Conservation (phyloP, 176 grass and related monocot species). For the Panicum miliaceum region DNA sequence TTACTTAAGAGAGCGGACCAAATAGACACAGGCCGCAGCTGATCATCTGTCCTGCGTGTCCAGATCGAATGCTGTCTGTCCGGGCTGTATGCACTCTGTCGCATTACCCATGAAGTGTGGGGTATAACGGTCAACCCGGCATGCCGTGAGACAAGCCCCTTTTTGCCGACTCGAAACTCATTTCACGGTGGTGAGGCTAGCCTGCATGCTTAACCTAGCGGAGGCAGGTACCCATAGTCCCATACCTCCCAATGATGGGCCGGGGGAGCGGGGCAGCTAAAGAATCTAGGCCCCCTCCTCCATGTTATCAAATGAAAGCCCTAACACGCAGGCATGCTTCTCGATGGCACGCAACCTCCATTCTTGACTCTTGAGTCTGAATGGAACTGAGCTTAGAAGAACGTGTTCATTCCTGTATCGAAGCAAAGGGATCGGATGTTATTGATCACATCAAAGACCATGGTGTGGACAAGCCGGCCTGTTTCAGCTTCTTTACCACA, state of each 20-base stretch:
- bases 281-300: slow-evolving; percentile 38
- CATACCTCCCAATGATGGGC: slow-evolving; percentile 38
- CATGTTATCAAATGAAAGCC: slow-evolving; percentile 31
- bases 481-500: neutral
- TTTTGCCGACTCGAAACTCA: slow-evolving; percentile 8
- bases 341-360: neutral
- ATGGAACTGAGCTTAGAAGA: neutral
- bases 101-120: neutral
- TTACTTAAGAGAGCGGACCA: neutral
- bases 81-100: neutral
- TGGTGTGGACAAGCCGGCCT: neutral
- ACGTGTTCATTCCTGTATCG: neutral
- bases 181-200: neutral
- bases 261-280: neutral
- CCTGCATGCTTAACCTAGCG: slow-evolving; percentile 4
- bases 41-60: neutral
- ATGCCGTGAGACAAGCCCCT: neutral
- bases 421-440: neutral
- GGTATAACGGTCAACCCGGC: slow-evolving; percentile 1
- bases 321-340: slow-evolving; percentile 34
- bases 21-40: neutral
- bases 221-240: slow-evolving; percentile 33
- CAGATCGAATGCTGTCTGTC: too few relatives aligned
- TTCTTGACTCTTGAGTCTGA: slow-evolving; percentile 6
- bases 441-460: neutral